Evolutionary conservation across 768 basidiomycete species (phyloP).

Genomic region (Agrocybe praecox): DNA sequence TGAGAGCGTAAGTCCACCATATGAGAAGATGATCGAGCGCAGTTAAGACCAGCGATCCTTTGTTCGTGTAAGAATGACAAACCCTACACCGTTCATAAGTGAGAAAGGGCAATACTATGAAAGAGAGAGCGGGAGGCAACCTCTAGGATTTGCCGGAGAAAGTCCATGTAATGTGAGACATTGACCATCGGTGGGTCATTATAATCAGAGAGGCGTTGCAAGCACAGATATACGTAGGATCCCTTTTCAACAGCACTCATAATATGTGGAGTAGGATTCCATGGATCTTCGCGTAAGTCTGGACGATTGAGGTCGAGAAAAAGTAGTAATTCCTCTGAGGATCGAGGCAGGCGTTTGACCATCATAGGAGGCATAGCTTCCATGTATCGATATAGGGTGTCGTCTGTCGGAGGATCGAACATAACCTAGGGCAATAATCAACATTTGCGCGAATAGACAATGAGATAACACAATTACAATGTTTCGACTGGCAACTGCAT

Average conservation of each 20-base stretch:
- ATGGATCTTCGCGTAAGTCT: conserved; percentile 49
- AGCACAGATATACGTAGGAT: conserved; percentile 42
- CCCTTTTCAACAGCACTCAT: conserved; percentile 44
- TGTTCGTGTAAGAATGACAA: conserved; percentile 53
- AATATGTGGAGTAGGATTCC: conserved; percentile 55
- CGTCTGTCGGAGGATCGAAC: conserved; percentile 24
- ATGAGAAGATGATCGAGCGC: conserved; percentile 34
- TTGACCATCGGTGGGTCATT: conserved; percentile 47
- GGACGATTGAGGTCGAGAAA: conserved; percentile 45
- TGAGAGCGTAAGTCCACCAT: conserved; percentile 44
- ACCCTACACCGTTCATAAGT: conserved; percentile 27
- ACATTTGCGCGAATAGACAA: background rate
- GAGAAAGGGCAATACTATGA: background rate
- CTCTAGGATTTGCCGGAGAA: conserved; percentile 53
- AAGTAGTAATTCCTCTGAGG: conserved; percentile 40
- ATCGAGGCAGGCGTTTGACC: conserved; percentile 38
- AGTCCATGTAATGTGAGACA: conserved; percentile 51
- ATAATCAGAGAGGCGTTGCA: conserved; percentile 46
- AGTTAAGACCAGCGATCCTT: conserved; percentile 36
- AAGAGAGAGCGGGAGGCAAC: conserved; percentile 23
- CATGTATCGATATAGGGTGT: conserved; percentile 7
- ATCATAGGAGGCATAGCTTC: conserved; percentile 30
- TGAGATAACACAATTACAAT: conserved; percentile 14
- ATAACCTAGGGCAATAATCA: conserved; percentile 25
- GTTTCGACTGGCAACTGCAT: conserved; percentile 15